A percentile compares a stretch with the other conserved stretches of the same genome.
phyloP scores from a whole-genome alignment of 177 flowering plant species.

The Vitis hybrid region DNA sequence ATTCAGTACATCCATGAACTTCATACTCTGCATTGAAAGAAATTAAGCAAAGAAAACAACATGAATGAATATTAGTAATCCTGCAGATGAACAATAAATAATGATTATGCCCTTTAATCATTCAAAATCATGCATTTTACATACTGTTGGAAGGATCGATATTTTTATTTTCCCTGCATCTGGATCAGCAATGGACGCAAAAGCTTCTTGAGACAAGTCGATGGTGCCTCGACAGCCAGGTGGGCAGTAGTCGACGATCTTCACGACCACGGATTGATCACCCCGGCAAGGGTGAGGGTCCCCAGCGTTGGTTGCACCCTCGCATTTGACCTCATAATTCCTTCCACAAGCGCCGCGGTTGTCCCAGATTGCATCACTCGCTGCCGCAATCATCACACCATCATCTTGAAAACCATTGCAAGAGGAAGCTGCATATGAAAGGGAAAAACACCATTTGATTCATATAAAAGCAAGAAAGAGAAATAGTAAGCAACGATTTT shows the following conservation, averaged over 20 bases:
- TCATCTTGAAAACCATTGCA: slow-evolving; percentile 14
- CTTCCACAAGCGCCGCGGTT: slow-evolving; percentile 18
- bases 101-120: too few species aligned
- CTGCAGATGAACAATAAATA: too few species aligned
- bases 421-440: slow-evolving; percentile 16
- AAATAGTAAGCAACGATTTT: too few species aligned
- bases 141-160: slow-evolving; percentile 9
- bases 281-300: slow-evolving; percentile 17
- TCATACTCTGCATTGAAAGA: too few species aligned
- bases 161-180: slow-evolving; percentile 12
- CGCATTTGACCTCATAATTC: slow-evolving; percentile 14
- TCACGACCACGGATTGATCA: neutral
- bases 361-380: slow-evolving; percentile 13
- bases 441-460: too few species aligned
- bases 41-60: too few species aligned
- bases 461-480: too few species aligned
- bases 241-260: slow-evolving; percentile 11
- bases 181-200: slow-evolving; percentile 16
- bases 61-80: too few species aligned
- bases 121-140: too few species aligned
- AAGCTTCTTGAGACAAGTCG: slow-evolving; percentile 19
- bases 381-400: slow-evolving; percentile 21
- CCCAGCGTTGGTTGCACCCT: slow-evolving; percentile 13
- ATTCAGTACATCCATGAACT: too few species aligned
- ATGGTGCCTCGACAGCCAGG: slow-evolving; percentile 14